phyloP scores from a whole-genome alignment of 352 stramenopile genomes.

The Saprolegnia diclina region DNA sequence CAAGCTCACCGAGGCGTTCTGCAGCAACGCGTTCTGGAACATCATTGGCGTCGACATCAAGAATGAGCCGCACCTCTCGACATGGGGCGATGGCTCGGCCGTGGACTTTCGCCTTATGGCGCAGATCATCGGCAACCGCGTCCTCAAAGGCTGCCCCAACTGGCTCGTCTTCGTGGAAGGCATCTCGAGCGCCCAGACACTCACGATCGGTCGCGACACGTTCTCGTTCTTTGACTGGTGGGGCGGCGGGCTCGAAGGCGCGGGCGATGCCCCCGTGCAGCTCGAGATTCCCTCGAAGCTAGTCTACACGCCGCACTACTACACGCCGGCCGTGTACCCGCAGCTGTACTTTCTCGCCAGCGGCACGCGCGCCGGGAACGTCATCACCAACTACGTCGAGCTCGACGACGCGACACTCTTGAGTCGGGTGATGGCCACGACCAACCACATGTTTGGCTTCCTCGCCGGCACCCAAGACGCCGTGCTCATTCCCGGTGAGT shows the following conservation, averaged over 20 bases:
- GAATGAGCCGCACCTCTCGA: conserved; percentile 62
- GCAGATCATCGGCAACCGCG: conserved; percentile 53
- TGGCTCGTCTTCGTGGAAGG: conserved; percentile 75
- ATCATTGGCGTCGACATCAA: conserved; percentile 81
- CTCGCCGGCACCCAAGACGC: conserved; percentile 35
- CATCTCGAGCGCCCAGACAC: conserved; percentile 42
- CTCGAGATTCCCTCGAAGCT: conserved; percentile 59
- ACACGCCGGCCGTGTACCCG: conserved; percentile 51
- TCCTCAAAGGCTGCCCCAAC: conserved; percentile 67
- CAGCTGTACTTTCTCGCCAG: conserved; percentile 33
- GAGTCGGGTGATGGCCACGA: conserved; percentile 30
- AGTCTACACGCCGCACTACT: conserved; percentile 77
- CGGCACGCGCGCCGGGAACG: conserved; percentile 23
- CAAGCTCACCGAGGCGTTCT: conserved; percentile 57
- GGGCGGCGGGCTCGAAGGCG: conserved; percentile 69
- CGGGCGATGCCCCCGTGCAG: conserved; percentile 52
- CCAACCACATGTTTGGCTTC: conserved; percentile 43
- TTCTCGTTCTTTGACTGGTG: conserved; percentile 77
- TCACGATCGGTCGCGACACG: conserved; percentile 44
- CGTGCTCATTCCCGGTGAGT: conserved; percentile 59
- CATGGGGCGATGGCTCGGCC: conserved; percentile 55
- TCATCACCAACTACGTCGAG: conserved; percentile 33
- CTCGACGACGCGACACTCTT: conserved; percentile 31
- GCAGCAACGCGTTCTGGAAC: conserved; percentile 73
- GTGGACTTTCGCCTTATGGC: conserved; percentile 67